Percentiles rank a stretch among this genome's conserved stretches.
phyloP scores from a whole-genome alignment of 257 asterid species.

The Prunella vulgaris region DNA sequence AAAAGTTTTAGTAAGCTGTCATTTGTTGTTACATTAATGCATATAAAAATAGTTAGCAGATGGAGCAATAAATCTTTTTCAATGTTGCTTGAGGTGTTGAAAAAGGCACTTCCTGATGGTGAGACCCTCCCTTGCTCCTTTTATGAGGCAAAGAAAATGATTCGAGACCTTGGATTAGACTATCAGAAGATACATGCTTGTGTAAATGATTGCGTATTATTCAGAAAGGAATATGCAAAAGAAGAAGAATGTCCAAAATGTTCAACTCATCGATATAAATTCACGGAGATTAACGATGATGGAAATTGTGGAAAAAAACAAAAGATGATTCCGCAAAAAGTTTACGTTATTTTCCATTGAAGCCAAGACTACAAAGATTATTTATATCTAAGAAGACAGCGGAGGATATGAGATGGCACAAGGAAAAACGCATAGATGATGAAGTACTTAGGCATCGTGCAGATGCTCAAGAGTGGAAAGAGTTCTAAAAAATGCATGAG shows the following conservation, averaged over 20 bases:
- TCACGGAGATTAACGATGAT: not conserved
- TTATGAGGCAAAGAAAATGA: not conserved
- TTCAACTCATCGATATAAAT: not conserved
- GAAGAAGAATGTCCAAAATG: not conserved
- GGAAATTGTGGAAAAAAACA: not conserved
- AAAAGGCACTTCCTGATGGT: not conserved
- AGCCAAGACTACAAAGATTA: not conserved
- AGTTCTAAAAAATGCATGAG: not conserved
- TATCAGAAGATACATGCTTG: not conserved
- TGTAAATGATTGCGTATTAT: not conserved
- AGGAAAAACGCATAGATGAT: too few relatives aligned
- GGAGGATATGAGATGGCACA: too few relatives aligned
- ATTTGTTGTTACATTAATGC: too few relatives aligned
- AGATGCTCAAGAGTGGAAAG: not conserved
- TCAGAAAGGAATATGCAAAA: not conserved
- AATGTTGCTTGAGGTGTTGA: not conserved
- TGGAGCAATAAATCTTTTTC: too few relatives aligned
- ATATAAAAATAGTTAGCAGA: too few relatives aligned
- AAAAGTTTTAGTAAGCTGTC: too few relatives aligned
- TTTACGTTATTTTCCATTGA: not conserved
- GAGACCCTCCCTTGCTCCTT: not conserved
- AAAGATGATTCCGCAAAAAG: not conserved
- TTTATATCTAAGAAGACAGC: not conserved
- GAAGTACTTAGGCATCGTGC: too few relatives aligned
- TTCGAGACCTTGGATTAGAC: not conserved